Evolutionary conservation across 495 filamentous ascomycete genomes (phyloP).

Genomic region (Podospora anserina): DNA sequence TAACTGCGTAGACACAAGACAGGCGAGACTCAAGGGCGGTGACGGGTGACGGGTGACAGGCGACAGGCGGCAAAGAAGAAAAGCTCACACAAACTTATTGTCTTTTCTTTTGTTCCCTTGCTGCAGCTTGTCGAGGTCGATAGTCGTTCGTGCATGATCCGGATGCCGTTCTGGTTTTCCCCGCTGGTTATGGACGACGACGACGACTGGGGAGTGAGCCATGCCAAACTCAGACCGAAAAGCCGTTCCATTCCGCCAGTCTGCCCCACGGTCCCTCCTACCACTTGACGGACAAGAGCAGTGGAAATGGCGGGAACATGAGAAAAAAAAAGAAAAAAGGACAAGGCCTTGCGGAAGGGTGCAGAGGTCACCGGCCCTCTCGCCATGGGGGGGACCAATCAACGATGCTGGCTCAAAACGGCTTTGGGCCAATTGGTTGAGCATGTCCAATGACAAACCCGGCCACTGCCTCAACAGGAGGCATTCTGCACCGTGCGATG

Average conservation of each 20-base stretch:
- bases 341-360: constrained; percentile 23
- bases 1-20: neutral
- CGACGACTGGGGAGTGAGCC: neutral
- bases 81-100: constrained; percentile 18
- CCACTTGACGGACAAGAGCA: neutral
- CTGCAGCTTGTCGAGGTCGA: constrained; percentile 22
- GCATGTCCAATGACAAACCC: constrained; percentile 21
- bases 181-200: neutral
- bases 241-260: constrained; percentile 5
- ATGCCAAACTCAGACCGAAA: constrained; percentile 1
- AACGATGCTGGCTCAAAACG: constrained; percentile 15
- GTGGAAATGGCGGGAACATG: constrained; percentile 22
- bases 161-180: constrained; percentile 2
- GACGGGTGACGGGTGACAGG: constrained; percentile 10
- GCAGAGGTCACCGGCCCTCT: constrained; percentile 21
- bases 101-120: neutral
- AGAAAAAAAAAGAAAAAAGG: neutral
- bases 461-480: constrained; percentile 10
- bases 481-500: constrained; percentile 24
- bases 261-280: neutral
- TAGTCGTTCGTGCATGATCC: constrained; percentile 3
- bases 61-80: neutral
- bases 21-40: constrained; percentile 2
- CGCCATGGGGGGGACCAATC: constrained; percentile 26
- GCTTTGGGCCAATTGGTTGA: constrained; percentile 18